Evolutionary conservation across 192 early-diverging fungal genomes (phyloP).

Genomic region (Lobosporangium transversale): DNA sequence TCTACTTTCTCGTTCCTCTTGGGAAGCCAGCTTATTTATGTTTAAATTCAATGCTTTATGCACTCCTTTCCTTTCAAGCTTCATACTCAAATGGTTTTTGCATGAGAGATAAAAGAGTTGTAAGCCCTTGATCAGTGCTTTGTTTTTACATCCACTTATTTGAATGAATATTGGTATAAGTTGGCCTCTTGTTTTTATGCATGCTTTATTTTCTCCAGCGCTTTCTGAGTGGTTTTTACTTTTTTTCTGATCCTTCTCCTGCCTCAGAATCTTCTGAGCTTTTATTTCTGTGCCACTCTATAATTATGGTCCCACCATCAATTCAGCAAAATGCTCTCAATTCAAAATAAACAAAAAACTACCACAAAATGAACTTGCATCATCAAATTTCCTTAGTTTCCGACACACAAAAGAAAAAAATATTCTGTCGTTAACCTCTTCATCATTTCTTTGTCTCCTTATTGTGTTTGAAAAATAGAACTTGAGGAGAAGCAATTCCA

Average conservation of each 20-base stretch:
- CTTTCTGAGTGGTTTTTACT: neutral
- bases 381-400: neutral
- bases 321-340: conserved; percentile 21
- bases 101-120: neutral
- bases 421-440: no score
- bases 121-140: neutral
- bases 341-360: conserved; percentile 6
- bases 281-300: conserved; percentile 12
- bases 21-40: no score
- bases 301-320: conserved; percentile 23
- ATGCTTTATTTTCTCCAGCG: neutral
- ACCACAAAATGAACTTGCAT: neutral
- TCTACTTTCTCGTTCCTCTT: no score
- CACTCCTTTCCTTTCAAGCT: no score
- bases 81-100: no score
- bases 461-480: no score
- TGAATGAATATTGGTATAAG: neutral
- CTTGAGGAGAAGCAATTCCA: conserved; percentile 99
- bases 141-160: neutral
- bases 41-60: no score
- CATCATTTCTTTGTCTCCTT: no score
- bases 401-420: neutral
- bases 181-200: no score
- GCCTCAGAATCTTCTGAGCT: neutral
- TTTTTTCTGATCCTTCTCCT: neutral